Conservation (phyloP, 441 rosid species). For the Erodium moschatum region DNA sequence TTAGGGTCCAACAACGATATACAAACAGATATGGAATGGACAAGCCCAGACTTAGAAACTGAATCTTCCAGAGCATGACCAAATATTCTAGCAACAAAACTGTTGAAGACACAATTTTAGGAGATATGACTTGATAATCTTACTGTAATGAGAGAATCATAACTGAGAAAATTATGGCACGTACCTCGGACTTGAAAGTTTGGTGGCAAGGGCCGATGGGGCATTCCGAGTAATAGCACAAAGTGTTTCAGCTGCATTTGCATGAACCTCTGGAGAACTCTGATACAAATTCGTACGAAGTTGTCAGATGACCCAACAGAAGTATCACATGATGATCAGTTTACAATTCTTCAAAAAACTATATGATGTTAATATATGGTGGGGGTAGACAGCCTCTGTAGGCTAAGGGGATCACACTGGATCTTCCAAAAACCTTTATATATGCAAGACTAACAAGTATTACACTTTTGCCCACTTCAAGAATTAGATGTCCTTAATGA, state of each 20-base stretch:
- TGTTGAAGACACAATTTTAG: constrained; percentile 26
- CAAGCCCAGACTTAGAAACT: constrained; percentile 80
- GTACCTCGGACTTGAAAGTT: constrained; percentile 78
- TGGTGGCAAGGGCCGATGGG: constrained; percentile 81
- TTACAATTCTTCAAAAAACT: not conserved
- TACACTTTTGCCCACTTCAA: not conserved
- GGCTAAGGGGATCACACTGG: not conserved
- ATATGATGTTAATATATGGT: not conserved
- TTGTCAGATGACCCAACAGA: not conserved
- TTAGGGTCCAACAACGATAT: constrained; percentile 90
- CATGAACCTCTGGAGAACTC: constrained; percentile 81
- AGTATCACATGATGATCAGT: not conserved
- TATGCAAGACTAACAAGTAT: not conserved
- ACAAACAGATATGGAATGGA: constrained; percentile 86
- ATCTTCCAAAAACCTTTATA: not conserved
- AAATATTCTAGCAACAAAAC: constrained; percentile 83
- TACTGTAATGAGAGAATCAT: not conserved
- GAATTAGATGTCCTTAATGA: not conserved
- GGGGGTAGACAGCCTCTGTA: not conserved
- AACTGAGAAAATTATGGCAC: not conserved
- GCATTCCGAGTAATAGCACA: constrained; percentile 86
- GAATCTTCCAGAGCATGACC: constrained; percentile 88
- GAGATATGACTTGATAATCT: not conserved
- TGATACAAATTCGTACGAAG: constrained; percentile 32
- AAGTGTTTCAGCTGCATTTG: constrained; percentile 87